These are phyloP conservation scores for Hirsutella minnesotensis DNA, from an alignment of 2,329 filamentous ascomycete species.

Conservation along the genomic window DNA sequence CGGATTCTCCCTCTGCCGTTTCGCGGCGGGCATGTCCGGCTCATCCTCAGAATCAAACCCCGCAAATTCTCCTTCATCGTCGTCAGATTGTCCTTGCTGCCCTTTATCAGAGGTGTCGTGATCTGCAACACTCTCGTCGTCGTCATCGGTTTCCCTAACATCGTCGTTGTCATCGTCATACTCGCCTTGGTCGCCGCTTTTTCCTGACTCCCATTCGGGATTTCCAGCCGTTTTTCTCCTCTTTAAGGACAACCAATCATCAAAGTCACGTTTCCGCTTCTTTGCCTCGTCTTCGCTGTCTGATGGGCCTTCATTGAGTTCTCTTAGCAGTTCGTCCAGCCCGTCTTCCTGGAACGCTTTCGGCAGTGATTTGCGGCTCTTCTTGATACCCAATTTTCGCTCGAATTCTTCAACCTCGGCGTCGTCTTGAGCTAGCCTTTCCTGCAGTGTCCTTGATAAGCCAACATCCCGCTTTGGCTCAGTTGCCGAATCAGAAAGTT, in stretches of 20 bases:
- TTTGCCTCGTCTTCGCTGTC: conserved; percentile 45
- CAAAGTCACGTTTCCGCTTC: conserved; percentile 47
- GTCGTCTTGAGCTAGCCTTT: conserved; percentile 66
- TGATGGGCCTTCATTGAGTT: conserved; percentile 35
- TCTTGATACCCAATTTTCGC: conserved; percentile 72
- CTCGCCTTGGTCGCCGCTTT: not conserved
- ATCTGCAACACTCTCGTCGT: not conserved
- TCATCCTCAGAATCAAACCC: conserved; percentile 24
- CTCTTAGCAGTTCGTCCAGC: conserved; percentile 64
- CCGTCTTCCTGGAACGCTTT: conserved; percentile 73
- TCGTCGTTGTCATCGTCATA: not conserved
- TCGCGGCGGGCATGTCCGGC: conserved; percentile 20
- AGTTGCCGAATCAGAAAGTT: conserved; percentile 14
- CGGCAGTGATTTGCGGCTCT: conserved; percentile 60
- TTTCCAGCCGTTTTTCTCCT: conserved; percentile 20
- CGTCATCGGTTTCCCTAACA: conserved; percentile 9
- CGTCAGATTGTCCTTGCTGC: conserved; percentile 1
- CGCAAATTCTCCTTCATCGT: conserved; percentile 23
- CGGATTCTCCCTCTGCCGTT: conserved; percentile 64
- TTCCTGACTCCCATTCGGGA: not conserved
- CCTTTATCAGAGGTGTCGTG: not conserved
- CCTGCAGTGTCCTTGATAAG: conserved; percentile 17
- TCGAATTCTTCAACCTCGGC: conserved; percentile 81
- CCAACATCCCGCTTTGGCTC: conserved; percentile 15
- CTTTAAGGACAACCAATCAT: conserved; percentile 49